Conservation (phyloP, 495 filamentous ascomycete genomes). For the Tuber indicum region DNA sequence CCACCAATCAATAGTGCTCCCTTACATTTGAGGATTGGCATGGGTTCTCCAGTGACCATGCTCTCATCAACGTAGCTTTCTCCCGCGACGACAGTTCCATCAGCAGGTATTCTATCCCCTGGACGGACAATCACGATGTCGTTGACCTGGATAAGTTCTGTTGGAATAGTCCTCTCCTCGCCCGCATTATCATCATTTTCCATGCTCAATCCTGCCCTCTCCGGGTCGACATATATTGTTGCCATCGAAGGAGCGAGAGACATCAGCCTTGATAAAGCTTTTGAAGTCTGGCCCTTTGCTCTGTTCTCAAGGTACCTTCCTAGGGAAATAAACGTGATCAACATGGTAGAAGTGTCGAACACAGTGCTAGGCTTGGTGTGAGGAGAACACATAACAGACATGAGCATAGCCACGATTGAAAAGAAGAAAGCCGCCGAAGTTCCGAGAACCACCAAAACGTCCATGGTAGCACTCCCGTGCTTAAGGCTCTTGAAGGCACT, state of each 20-base stretch:
- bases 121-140: conserved; percentile 90
- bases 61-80: conserved; percentile 95
- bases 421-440: conserved; percentile 99
- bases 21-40: conserved; percentile 81
- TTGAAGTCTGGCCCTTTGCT: conserved; percentile 94
- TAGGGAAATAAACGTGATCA: conserved; percentile 91
- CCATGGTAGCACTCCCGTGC: conserved; percentile 92
- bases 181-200: conserved; percentile 49
- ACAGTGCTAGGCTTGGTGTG: conserved; percentile 76
- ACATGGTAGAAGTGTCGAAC: conserved; percentile 97
- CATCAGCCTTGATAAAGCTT: conserved; percentile 91
- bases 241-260: conserved; percentile 93
- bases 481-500: conserved; percentile 85
- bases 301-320: conserved; percentile 90
- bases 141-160: conserved; percentile 88
- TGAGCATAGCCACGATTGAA: conserved; percentile 78
- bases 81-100: conserved; percentile 77
- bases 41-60: conserved; percentile 96
- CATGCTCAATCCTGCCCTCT: conserved; percentile 57
- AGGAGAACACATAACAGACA: conserved; percentile 62
- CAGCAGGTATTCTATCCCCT: conserved; percentile 93
- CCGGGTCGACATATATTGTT: conserved; percentile 93
- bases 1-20: conserved; percentile 81
- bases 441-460: conserved; percentile 87
- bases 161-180: conserved; percentile 78